These are phyloP conservation scores for Sporothrix phasma DNA, from an alignment of 2,329 filamentous ascomycete species.

Conservation along the genomic window DNA sequence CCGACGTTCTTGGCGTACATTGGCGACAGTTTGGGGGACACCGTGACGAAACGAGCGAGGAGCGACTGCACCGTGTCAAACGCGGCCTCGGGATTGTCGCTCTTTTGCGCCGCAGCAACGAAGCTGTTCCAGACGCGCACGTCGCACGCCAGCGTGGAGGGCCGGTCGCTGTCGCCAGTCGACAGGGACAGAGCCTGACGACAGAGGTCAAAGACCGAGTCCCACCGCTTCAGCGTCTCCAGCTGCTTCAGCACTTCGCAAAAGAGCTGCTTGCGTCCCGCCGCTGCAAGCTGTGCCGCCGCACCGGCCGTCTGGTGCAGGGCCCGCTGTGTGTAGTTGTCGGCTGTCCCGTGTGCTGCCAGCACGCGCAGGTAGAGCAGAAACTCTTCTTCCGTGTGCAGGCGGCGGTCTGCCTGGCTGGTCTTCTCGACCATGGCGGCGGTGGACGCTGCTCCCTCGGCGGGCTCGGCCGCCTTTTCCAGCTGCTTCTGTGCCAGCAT, in stretches of 20 bases:
- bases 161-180: slow-evolving; percentile 29
- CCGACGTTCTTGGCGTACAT: slow-evolving; percentile 30
- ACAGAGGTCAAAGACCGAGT: slow-evolving; percentile 35
- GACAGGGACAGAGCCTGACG: slow-evolving; percentile 32
- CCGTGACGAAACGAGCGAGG: slow-evolving; percentile 23
- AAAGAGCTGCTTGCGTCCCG: slow-evolving; percentile 39
- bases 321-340: slow-evolving; percentile 33
- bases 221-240: slow-evolving; percentile 33
- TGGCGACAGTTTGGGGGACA: slow-evolving; percentile 20
- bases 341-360: slow-evolving; percentile 32
- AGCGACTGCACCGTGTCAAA: slow-evolving; percentile 24
- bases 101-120: slow-evolving; percentile 25
- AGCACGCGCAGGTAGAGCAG: slow-evolving; percentile 40
- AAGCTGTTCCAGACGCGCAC: slow-evolving; percentile 29
- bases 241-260: slow-evolving; percentile 32
- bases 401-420: slow-evolving; percentile 20
- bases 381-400: slow-evolving; percentile 41
- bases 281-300: slow-evolving; percentile 34
- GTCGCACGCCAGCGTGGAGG: slow-evolving; percentile 37
- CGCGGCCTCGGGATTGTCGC: slow-evolving; percentile 22
- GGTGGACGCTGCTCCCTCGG: slow-evolving; percentile 25
- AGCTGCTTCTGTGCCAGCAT: slow-evolving; percentile 42
- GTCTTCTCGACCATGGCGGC: slow-evolving; percentile 11
- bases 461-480: slow-evolving; percentile 37
- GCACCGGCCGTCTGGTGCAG: slow-evolving; percentile 33